phyloP scores from a whole-genome alignment of 345 rosid genomes.

The Populus davidiana region DNA sequence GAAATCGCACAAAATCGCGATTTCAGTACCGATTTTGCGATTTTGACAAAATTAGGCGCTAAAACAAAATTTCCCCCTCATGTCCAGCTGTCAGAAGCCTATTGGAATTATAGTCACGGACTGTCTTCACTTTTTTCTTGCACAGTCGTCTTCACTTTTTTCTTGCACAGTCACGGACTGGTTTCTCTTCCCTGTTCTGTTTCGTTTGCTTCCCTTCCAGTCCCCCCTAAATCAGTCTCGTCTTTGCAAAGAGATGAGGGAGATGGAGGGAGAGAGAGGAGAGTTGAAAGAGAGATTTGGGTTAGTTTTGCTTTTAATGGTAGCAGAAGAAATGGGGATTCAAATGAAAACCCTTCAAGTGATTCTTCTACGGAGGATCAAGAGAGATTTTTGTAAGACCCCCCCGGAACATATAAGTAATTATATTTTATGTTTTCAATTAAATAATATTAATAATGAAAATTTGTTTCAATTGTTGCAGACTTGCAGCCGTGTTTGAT shows the following conservation, averaged over 20 bases:
- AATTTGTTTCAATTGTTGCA: background rate
- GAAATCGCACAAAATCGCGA: too few relatives aligned
- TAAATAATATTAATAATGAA: background rate
- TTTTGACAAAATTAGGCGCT: too few relatives aligned
- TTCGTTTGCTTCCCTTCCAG: too few relatives aligned
- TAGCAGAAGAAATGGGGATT: conserved; percentile 28
- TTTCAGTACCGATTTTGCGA: too few relatives aligned
- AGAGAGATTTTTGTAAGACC: background rate
- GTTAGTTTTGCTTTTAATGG: conserved; percentile 48
- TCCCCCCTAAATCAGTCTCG: too few relatives aligned
- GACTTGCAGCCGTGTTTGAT: background rate
- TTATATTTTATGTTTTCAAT: background rate
- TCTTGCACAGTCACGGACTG: too few relatives aligned
- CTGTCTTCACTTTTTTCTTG: too few relatives aligned
- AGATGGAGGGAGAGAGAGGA: conserved; percentile 20
- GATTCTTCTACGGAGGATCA: conserved; percentile 20
- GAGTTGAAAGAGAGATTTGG: conserved; percentile 50
- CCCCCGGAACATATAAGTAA: background rate
- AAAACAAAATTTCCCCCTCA: too few relatives aligned
- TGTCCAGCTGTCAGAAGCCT: too few relatives aligned
- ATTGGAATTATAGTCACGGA: too few relatives aligned
- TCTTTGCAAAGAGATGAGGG: conserved; percentile 31
- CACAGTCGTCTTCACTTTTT: too few relatives aligned
- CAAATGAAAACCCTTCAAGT: conserved; percentile 22
- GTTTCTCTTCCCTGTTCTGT: too few relatives aligned